Conservation (phyloP, 1,139 yeast genomes). For the Meyerozyma athensensis region DNA sequence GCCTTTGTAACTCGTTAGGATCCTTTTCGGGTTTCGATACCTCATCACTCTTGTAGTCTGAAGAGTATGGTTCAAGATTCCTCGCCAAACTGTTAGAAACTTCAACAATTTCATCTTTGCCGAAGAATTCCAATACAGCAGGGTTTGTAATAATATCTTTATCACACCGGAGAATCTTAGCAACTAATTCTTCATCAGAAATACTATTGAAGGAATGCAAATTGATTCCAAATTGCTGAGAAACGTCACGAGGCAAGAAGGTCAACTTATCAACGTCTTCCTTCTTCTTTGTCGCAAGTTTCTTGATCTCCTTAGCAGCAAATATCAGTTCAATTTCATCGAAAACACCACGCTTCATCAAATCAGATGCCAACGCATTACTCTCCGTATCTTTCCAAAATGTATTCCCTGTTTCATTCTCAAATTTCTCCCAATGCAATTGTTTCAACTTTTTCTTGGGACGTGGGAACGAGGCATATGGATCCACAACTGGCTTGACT, state of each 20-base stretch:
- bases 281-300: constrained; percentile 44
- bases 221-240: constrained; percentile 78
- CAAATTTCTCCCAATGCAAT: constrained; percentile 80
- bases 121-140: constrained; percentile 69
- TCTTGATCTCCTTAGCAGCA: constrained; percentile 74
- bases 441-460: constrained; percentile 78
- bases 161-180: constrained; percentile 61
- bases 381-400: constrained; percentile 52
- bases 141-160: constrained; percentile 47
- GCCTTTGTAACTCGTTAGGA: constrained; percentile 67
- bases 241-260: constrained; percentile 63
- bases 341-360: constrained; percentile 65
- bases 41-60: constrained; percentile 37
- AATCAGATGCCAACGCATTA: constrained; percentile 49
- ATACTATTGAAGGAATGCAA: constrained; percentile 55
- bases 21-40: constrained; percentile 63
- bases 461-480: constrained; percentile 62
- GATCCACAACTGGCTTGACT: constrained; percentile 17
- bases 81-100: constrained; percentile 59
- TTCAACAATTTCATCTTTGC: constrained; percentile 64
- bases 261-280: constrained; percentile 50
- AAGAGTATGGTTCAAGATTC: constrained; percentile 63
- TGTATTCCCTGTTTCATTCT: constrained; percentile 51
- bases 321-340: constrained; percentile 71
- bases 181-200: constrained; percentile 53